A percentile compares a stretch with the other conserved stretches of the same genome.
Evolutionary conservation across 176 grass and related monocot genomes (phyloP).

Genomic region (Aegilops bicornis): DNA sequence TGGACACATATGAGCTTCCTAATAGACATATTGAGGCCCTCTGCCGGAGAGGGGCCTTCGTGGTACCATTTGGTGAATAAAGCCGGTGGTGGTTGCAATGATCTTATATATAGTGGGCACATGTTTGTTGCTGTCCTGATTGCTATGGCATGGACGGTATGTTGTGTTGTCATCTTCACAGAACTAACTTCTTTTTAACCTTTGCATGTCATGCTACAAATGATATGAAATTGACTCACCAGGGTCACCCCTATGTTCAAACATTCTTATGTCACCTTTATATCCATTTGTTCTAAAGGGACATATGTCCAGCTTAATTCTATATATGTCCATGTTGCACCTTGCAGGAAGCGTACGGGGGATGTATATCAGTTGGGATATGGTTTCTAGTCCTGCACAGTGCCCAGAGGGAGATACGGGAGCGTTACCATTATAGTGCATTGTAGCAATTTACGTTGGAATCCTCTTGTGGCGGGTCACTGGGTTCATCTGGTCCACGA

Average conservation of each 20-base stretch:
- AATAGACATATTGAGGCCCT: conserved; percentile 76
- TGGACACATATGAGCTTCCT: conserved; percentile 92
- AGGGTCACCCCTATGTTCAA: neutral
- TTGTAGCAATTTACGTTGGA: conserved; percentile 87
- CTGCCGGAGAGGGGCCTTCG: conserved; percentile 69
- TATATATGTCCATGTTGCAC: neutral
- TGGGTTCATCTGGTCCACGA: conserved; percentile 69
- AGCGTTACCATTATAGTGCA: conserved; percentile 72
- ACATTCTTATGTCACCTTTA: neutral
- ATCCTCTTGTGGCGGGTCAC: conserved; percentile 83
- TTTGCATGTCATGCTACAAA: neutral
- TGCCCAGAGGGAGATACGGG: conserved; percentile 79
- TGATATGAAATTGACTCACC: neutral
- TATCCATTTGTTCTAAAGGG: neutral
- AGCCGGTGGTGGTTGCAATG: conserved; percentile 90
- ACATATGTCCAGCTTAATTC: neutral
- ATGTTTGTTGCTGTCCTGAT: conserved; percentile 93
- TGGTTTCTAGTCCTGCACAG: conserved; percentile 84
- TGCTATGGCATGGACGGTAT: conserved; percentile 97
- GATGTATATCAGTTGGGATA: conserved; percentile 70
- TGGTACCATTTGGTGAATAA: conserved; percentile 92
- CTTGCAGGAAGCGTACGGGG: conserved; percentile 83
- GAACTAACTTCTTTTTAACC: neutral
- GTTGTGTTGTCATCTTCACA: neutral
- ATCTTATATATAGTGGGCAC: conserved; percentile 92